phyloP scores from a whole-genome alignment of 441 rosid genomes.

The Mallotus japonicus region DNA sequence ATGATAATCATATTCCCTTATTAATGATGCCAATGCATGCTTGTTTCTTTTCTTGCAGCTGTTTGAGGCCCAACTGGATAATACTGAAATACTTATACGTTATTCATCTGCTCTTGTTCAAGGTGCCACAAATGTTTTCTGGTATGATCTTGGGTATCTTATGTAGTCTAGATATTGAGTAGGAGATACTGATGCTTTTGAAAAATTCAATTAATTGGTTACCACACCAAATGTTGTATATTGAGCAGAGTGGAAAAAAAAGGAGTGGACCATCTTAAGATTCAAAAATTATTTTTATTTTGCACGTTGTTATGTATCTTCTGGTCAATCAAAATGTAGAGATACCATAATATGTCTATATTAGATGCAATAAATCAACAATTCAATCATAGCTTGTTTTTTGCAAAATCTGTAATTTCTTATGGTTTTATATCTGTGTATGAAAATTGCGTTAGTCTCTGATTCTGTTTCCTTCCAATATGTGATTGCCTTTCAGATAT shows the following conservation, averaged over 20 bases:
- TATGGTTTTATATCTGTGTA: not conserved
- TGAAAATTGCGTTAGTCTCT: not conserved
- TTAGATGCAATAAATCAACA: not conserved
- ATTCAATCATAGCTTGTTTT: not conserved
- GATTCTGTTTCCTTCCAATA: not conserved
- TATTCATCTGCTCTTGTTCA: constrained; percentile 96
- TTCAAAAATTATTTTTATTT: not conserved
- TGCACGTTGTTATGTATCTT: not conserved
- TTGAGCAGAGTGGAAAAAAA: not conserved
- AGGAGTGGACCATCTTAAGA: not conserved
- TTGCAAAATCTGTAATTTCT: not conserved
- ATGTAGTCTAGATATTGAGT: constrained; percentile 11
- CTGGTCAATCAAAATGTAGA: not conserved
- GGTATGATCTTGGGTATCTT: constrained; percentile 49
- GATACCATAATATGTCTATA: not conserved
- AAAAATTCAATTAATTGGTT: constrained; percentile 2
- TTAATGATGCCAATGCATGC: not conserved
- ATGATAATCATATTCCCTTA: not conserved
- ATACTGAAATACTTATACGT: constrained; percentile 69
- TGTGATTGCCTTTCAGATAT: not conserved
- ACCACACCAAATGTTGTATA: not conserved
- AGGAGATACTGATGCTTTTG: not conserved
- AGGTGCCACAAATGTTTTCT: constrained; percentile 96
- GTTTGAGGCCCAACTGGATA: constrained; percentile 79
- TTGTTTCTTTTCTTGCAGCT: constrained; percentile 50